Percentiles rank a stretch among this genome's conserved stretches.
Evolutionary conservation across 2,329 filamentous ascomycete species (phyloP).

Genomic region (Gliomastix tumulicola): DNA sequence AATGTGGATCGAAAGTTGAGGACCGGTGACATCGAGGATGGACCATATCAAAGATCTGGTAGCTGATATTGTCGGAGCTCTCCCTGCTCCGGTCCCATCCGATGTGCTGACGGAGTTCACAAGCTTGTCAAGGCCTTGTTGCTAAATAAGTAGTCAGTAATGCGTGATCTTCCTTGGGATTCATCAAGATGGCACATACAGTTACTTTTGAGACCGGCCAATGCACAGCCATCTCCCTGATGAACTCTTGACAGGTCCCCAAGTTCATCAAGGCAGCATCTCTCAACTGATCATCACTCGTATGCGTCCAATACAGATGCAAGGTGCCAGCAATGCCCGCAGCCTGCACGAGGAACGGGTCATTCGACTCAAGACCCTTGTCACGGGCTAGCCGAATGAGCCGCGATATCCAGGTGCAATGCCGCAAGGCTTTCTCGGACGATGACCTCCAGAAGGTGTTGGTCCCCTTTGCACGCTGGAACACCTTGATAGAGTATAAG

Average conservation of each 20-base stretch:
- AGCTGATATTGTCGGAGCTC: no score
- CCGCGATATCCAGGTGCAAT: slow-evolving; percentile 4
- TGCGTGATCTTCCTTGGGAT: no score
- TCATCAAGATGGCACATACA: no score
- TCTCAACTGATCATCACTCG: not conserved
- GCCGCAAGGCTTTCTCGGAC: slow-evolving; percentile 1
- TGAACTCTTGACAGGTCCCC: slow-evolving; percentile 1
- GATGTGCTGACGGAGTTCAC: no score
- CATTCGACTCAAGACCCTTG: slow-evolving; percentile 1
- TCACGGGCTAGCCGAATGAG: slow-evolving; percentile 1
- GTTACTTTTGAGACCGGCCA: not conserved
- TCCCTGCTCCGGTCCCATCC: no score
- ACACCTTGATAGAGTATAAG: slow-evolving; percentile 2
- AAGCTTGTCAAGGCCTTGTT: no score
- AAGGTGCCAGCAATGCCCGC: slow-evolving; percentile 3
- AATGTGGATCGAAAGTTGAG: no score
- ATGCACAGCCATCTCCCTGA: not conserved
- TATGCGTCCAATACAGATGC: slow-evolving; percentile 4
- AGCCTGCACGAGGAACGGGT: slow-evolving; percentile 3
- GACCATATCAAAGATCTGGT: no score
- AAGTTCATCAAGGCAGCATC: slow-evolving; percentile 2
- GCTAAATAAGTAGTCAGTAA: no score
- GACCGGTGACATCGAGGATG: no score
- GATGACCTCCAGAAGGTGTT: slow-evolving; percentile 4
- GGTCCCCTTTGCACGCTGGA: not conserved